These are phyloP conservation scores for Rugonectria rugulosa DNA, from an alignment of 2,329 filamentous ascomycete species.

Conservation along the genomic window DNA sequence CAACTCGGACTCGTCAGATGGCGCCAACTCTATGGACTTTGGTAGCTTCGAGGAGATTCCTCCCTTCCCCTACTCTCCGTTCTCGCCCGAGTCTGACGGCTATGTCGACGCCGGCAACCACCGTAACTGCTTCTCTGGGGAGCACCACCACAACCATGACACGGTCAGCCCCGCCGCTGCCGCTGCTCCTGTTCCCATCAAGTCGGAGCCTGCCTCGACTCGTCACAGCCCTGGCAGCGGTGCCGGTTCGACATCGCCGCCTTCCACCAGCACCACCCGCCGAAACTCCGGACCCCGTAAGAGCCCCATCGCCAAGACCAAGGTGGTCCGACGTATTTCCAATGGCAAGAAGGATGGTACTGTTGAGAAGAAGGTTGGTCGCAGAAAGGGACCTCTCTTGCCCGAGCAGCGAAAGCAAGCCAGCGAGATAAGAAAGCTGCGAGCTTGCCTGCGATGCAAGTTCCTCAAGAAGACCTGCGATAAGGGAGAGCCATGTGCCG, in stretches of 20 bases:
- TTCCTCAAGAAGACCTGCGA: conserved; percentile 99
- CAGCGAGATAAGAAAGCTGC: conserved; percentile 93
- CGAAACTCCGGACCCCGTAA: conserved; percentile 76
- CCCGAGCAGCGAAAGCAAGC: conserved; percentile 96
- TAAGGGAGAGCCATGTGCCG: conserved; percentile 94
- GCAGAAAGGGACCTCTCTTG: conserved; percentile 86
- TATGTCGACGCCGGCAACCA: conserved; percentile 69
- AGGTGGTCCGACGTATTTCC: conserved; percentile 82
- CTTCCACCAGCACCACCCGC: conserved; percentile 67
- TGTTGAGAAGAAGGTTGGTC: conserved; percentile 89
- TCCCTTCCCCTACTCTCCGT: conserved; percentile 76
- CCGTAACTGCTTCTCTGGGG: conserved; percentile 68
- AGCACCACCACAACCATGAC: conserved; percentile 58
- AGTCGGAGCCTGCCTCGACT: conserved; percentile 60
- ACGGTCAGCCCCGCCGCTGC: conserved; percentile 73
- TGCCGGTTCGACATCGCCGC: conserved; percentile 66
- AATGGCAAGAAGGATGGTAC: conserved; percentile 80
- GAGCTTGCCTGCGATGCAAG: conserved; percentile 94
- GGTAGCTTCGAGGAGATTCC: conserved; percentile 82
- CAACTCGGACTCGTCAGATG: conserved; percentile 84
- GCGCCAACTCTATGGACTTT: conserved; percentile 71
- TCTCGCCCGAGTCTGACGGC: conserved; percentile 83
- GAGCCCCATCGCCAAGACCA: conserved; percentile 82
- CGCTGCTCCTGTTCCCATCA: conserved; percentile 74
- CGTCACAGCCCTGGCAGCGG: conserved; percentile 68